Base-by-base conservation (phyloP, 2,329 filamentous ascomycete species). In the Neofusicoccum parvum region DNA sequence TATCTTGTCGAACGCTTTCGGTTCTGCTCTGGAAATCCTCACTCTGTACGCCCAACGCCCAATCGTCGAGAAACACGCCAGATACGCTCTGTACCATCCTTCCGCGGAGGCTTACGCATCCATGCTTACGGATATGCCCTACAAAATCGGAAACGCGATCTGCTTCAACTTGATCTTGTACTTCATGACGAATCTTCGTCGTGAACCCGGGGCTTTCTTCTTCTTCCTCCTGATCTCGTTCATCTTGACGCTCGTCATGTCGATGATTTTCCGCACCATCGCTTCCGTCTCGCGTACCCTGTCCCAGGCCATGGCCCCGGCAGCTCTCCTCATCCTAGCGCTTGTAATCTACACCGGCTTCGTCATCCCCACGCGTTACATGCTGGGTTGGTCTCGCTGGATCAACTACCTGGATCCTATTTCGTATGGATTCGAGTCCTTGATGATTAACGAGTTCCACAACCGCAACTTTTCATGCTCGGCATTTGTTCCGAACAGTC, bases 81-180 rank as follows among this genome's bases (percentile, higher is more conserved):
- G 89, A 58, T 97, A 96, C 74, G 92, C 92, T 12, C 84, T 96
- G 23, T 96, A 96, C 72, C 92, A 94, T 72, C 92, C 93, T 0
- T 92, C 89, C 9, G 89, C 92, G 12, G 92, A 97, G 81, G 90
- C 92, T 14, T 82, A 91, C 66, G 86, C 90, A 0, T 94, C 90
- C n/a, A 75, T 82, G 41, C 66, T 83, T 9, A 73, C 76, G 10
- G 81, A 83, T 59, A 69, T 83, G 66, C 81, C 82, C 0, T 78
- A 79, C 62, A 82, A 82, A 67, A 71, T 83, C 15, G 27, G 62
- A 0, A 80, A 79, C 32, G 72, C 73, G 23, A 70, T 85, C 5
- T 67, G 78, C 20, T 82, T 81, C 68, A 81, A 80, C 48, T 70
- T 82, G n/a, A 78, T 80, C 27, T 71, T 83, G 14, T 84, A 84